Percentiles rank a stretch among this genome's conserved stretches.
Evolutionary conservation across 2,329 filamentous ascomycete species (phyloP).

Genomic region (Zymoseptoria brevis): DNA sequence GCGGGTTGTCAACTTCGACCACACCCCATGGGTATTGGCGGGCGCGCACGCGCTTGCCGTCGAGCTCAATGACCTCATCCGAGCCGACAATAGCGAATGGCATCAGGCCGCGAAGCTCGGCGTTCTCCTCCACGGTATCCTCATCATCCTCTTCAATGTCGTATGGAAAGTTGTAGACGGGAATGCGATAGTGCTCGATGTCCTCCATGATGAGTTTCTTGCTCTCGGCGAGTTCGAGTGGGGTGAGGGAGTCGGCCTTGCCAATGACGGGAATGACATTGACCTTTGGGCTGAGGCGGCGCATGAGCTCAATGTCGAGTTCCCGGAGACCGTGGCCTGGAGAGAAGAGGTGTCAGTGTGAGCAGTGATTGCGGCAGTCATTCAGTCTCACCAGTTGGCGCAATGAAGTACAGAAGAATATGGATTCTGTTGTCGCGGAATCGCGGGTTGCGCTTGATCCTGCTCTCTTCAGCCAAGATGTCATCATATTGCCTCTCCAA

Average conservation of each 20-base stretch:
- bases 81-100: constrained; percentile 98
- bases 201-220: constrained; percentile 99
- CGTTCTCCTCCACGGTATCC: constrained; percentile 98
- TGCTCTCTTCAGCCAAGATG: constrained; percentile 96
- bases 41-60: constrained; percentile 82
- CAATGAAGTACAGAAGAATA: constrained; percentile 98
- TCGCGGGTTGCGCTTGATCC: constrained; percentile 99
- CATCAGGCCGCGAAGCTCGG: constrained; percentile 94
- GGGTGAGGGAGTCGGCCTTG: constrained; percentile 94
- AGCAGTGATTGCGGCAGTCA: not conserved
- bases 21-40: constrained; percentile 99
- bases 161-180: constrained; percentile 99
- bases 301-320: constrained; percentile 99
- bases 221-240: constrained; percentile 91
- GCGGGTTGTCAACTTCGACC: constrained; percentile 97
- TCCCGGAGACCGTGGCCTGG: constrained; percentile 68
- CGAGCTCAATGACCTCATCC: constrained; percentile 90
- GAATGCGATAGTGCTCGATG: constrained; percentile 98
- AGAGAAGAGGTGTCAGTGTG: constrained; percentile 6
- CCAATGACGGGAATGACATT: constrained; percentile 99
- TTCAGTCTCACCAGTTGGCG: constrained; percentile 62
- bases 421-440: constrained; percentile 99
- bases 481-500: constrained; percentile 99
- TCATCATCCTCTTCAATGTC: constrained; percentile 99
- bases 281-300: constrained; percentile 92